Evolutionary conservation across 371 early-diverging fungal species (phyloP).

Genomic region (Mucor velutinosus): DNA sequence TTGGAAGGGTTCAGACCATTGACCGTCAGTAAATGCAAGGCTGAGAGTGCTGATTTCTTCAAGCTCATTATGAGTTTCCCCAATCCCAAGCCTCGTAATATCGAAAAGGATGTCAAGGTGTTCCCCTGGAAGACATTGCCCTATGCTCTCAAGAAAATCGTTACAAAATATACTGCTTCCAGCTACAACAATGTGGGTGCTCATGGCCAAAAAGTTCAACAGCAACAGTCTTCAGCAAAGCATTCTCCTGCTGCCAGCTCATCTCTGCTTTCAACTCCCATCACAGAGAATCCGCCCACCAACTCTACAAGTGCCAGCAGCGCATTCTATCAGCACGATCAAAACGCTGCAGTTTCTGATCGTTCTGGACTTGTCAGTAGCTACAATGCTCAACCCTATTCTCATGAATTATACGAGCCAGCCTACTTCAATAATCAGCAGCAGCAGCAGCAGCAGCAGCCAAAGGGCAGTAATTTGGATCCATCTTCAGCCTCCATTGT

Average conservation of each 20-base stretch:
- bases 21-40: conserved; percentile 76
- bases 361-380: background rate
- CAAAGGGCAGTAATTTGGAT: too few relatives aligned
- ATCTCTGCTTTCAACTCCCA: background rate
- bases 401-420: background rate
- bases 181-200: background rate
- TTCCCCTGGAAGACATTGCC: conserved; percentile 75
- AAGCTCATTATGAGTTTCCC: conserved; percentile 82
- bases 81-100: conserved; percentile 82
- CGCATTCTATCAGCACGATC: background rate
- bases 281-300: background rate
- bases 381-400: background rate
- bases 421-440: background rate
- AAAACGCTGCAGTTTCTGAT: background rate
- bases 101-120: conserved; percentile 86
- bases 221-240: background rate
- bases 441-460: background rate
- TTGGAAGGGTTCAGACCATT: conserved; percentile 81
- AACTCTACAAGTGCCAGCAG: background rate
- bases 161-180: conserved; percentile 59
- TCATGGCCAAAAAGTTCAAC: conserved; percentile 31
- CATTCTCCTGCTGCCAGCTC: background rate
- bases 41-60: conserved; percentile 75
- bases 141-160: conserved; percentile 68
- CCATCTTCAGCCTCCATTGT: background rate